These are phyloP conservation scores for Nakazawaea peltata DNA, from an alignment of 805 yeast genomes.

Conservation along the genomic window DNA sequence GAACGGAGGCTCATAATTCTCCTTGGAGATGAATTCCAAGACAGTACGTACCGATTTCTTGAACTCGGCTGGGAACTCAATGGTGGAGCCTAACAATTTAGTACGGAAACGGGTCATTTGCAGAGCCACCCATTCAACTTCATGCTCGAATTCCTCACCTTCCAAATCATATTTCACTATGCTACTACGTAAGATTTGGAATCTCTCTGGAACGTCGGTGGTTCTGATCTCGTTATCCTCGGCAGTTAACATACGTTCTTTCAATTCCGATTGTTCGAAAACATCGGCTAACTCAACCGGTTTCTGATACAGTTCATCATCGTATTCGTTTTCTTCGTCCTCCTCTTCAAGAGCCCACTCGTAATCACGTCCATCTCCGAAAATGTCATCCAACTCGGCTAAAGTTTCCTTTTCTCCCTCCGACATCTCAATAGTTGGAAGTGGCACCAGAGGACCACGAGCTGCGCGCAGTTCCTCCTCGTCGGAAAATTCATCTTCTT, in stretches of 20 bases:
- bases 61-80: constrained; percentile 38
- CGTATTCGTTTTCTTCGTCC: constrained; percentile 61
- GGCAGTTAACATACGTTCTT: constrained; percentile 85
- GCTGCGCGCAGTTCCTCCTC: constrained; percentile 57
- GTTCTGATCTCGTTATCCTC: constrained; percentile 84
- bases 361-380: constrained; percentile 95
- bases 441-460: constrained; percentile 17
- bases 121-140: constrained; percentile 76
- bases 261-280: constrained; percentile 89
- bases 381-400: constrained; percentile 88
- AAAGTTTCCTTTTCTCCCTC: constrained; percentile 72
- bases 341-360: constrained; percentile 98
- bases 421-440: constrained; percentile 32
- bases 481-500: constrained; percentile 92
- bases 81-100: constrained; percentile 27
- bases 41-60: constrained; percentile 62
- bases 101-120: constrained; percentile 52
- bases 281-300: constrained; percentile 73
- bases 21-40: constrained; percentile 65
- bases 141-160: constrained; percentile 60
- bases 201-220: constrained; percentile 89
- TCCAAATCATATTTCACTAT: constrained; percentile 62
- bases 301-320: constrained; percentile 21
- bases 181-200: constrained; percentile 64
- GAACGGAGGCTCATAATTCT: constrained; percentile 85